These are phyloP conservation scores for Lizanozyma gosingica DNA, from an alignment of 1,139 yeast species.

Conservation along the genomic window DNA sequence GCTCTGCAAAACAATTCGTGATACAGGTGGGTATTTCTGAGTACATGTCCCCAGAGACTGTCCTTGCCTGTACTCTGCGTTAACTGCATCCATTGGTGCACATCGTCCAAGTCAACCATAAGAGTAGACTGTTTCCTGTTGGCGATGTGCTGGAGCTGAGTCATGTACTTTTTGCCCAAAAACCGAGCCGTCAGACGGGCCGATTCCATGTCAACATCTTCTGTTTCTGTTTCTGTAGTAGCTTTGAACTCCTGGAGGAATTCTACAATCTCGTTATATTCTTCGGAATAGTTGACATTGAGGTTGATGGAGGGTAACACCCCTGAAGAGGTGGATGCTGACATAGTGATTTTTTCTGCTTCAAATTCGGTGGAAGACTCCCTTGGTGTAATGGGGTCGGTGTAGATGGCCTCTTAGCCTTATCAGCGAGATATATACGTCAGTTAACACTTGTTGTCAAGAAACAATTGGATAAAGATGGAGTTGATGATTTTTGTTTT, in stretches of 20 bases:
- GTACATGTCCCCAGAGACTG: neutral
- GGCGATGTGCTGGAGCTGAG: constrained; percentile 68
- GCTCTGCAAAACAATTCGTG: constrained; percentile 67
- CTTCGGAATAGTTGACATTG: constrained; percentile 11
- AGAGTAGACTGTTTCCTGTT: constrained; percentile 69
- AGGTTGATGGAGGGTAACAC: constrained; percentile 13
- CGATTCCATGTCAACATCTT: constrained; percentile 13
- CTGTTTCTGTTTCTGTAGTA: constrained; percentile 5
- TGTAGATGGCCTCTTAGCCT: too few relatives aligned
- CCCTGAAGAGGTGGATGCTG: constrained; percentile 7
- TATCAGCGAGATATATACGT: too few relatives aligned
- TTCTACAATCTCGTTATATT: constrained; percentile 9
- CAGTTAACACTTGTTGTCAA: too few relatives aligned
- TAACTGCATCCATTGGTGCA: constrained; percentile 13
- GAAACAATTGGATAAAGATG: too few relatives aligned
- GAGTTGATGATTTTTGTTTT: neutral
- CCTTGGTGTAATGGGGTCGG: too few relatives aligned
- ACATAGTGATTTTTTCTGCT: too few relatives aligned
- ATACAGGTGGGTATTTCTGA: constrained; percentile 68
- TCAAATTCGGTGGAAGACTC: too few relatives aligned
- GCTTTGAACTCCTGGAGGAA: constrained; percentile 12
- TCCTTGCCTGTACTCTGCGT: neutral
- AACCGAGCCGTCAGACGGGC: constrained; percentile 33
- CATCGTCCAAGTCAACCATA: constrained; percentile 75
- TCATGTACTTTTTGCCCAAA: constrained; percentile 49